Conservation (phyloP, 192 early-diverging fungal species). For the Anaeromyces robustus region DNA sequence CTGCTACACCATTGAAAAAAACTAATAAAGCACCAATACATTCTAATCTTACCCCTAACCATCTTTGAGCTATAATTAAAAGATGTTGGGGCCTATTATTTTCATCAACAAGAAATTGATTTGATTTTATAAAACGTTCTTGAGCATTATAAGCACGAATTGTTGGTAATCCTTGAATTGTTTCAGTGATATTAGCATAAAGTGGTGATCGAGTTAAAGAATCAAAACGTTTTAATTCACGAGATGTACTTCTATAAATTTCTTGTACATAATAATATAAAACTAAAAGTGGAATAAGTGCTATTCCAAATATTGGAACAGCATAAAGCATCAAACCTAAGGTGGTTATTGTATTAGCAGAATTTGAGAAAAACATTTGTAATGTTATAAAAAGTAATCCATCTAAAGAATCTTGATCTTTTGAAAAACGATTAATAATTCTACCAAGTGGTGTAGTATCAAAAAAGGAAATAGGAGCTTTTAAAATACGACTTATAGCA, state of each 20-base stretch:
- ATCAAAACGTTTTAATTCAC: slow-evolving; percentile 40
- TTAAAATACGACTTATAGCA: slow-evolving; percentile 46
- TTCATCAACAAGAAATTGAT: slow-evolving; percentile 55
- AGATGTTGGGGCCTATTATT: slow-evolving; percentile 69
- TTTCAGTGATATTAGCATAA: slow-evolving; percentile 40
- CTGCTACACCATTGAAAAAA: slow-evolving; percentile 56
- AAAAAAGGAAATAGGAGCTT: slow-evolving; percentile 67
- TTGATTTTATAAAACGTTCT: slow-evolving; percentile 46
- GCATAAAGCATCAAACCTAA: slow-evolving; percentile 23
- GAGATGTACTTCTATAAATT: slow-evolving; percentile 30
- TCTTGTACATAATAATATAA: slow-evolving; percentile 23
- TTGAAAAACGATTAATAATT: slow-evolving; percentile 75
- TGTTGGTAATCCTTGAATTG: slow-evolving; percentile 27
- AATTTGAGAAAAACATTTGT: slow-evolving; percentile 43
- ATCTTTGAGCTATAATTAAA: slow-evolving; percentile 53
- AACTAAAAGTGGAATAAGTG: slow-evolving; percentile 21
- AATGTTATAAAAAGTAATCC: slow-evolving; percentile 43
- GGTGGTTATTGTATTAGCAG: slow-evolving; percentile 34
- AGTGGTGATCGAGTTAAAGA: slow-evolving; percentile 30
- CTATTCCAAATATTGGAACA: slow-evolving; percentile 32
- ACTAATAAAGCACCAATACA: slow-evolving; percentile 57
- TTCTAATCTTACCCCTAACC: slow-evolving; percentile 67
- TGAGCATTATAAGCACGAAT: slow-evolving; percentile 39
- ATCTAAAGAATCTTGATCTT: slow-evolving; percentile 60
- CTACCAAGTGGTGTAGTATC: slow-evolving; percentile 79